A percentile compares a stretch with the other conserved stretches of the same genome.
These are phyloP conservation scores for Euptelea pleiosperma DNA, from an alignment of 164 flowering plant genomes.

Conservation along the genomic window DNA sequence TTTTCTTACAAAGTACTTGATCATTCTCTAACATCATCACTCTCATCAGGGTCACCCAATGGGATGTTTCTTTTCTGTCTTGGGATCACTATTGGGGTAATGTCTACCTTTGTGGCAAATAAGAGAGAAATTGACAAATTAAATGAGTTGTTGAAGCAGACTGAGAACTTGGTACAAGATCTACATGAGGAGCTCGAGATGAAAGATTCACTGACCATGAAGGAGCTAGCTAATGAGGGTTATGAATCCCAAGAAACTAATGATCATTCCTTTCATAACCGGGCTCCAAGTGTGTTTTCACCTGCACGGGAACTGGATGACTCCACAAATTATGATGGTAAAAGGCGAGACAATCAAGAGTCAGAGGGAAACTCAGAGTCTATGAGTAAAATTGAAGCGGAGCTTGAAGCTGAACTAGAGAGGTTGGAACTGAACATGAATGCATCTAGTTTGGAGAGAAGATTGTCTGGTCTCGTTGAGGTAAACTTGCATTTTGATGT, in stretches of 20 bases:
- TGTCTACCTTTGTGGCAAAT: constrained; percentile 35
- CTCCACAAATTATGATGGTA: constrained; percentile 8
- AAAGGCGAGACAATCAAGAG: constrained; percentile 17
- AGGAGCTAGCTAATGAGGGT: constrained; percentile 51
- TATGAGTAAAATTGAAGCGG: no score
- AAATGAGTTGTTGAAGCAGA: constrained; percentile 48
- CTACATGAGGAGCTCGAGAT: constrained; percentile 78
- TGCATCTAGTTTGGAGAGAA: no score
- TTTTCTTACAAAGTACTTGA: no score
- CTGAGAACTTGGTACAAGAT: constrained; percentile 68
- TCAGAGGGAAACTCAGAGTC: constrained; percentile 31
- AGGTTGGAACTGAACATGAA: no score
- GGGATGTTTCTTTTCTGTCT: constrained; percentile 35
- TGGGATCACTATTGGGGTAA: constrained; percentile 55
- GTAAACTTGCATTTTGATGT: no score
- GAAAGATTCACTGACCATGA: constrained; percentile 66
- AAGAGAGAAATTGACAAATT: constrained; percentile 50
- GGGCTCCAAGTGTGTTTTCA: constrained; percentile 13
- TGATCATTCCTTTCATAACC: constrained; percentile 15
- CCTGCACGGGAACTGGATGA: constrained; percentile 19
- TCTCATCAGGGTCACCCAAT: constrained; percentile 29
- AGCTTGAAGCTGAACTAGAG: no score
- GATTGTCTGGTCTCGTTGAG: no score
- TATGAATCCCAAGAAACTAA: constrained; percentile 26
- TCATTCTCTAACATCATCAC: constrained; percentile 8